phyloP scores from a whole-genome alignment of 768 basidiomycete species.

The Boletus pseudo-olivaceus region DNA sequence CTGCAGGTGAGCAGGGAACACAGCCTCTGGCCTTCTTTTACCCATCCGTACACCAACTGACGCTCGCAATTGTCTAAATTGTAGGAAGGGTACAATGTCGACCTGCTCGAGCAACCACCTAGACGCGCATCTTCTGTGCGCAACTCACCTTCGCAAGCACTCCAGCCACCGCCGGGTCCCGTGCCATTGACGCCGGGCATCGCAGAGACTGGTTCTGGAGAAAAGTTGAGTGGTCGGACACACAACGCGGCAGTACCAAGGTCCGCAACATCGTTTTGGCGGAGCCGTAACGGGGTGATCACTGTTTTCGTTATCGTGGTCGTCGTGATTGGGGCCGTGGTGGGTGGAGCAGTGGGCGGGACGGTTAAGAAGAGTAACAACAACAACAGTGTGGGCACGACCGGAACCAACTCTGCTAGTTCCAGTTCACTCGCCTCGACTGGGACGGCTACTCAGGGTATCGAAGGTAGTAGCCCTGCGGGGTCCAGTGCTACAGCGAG shows the following conservation, averaged over 20 bases:
- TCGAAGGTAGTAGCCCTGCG: no score
- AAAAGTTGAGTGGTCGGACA: conserved; percentile 14
- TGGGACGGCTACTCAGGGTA: neutral
- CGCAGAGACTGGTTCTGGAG: conserved; percentile 11
- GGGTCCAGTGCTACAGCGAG: neutral
- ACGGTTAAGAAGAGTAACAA: conserved; percentile 32
- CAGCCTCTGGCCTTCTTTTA: conserved; percentile 1
- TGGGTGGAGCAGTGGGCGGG: conserved; percentile 60
- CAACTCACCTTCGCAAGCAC: conserved; percentile 7
- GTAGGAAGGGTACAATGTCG: conserved; percentile 55
- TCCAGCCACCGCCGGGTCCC: conserved; percentile 12
- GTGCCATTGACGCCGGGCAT: conserved; percentile 6
- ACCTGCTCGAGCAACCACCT: conserved; percentile 35
- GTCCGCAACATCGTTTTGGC: conserved; percentile 42
- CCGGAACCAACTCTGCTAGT: neutral
- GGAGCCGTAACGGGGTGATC: conserved; percentile 43
- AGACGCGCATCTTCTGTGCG: conserved; percentile 23
- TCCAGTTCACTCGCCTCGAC: neutral
- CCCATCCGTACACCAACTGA: neutral
- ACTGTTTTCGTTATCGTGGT: conserved; percentile 36
- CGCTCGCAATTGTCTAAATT: neutral
- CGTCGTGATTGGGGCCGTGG: conserved; percentile 46
- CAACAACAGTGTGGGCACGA: neutral
- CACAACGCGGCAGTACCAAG: no score
- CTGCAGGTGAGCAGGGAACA: conserved; percentile 38